Evolutionary conservation across 306 rosid species (phyloP).

Genomic region (Alnus rubra): DNA sequence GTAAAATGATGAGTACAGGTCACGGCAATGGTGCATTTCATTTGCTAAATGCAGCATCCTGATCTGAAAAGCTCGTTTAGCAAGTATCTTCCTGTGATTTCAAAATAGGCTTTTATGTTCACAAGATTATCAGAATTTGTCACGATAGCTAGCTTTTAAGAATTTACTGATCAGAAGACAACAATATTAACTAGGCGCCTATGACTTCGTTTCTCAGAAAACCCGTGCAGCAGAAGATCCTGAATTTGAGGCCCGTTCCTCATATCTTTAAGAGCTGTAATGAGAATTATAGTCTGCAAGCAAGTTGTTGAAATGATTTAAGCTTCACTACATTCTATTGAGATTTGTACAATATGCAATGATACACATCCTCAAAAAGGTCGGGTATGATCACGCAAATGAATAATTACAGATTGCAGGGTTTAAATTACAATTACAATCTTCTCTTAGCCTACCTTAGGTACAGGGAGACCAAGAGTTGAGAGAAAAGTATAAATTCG

Average conservation of each 20-base stretch:
- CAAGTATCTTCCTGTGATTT: not conserved
- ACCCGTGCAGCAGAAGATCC: too few species aligned
- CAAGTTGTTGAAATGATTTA: constrained; percentile 13
- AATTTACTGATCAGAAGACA: too few species aligned
- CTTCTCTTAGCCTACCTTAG: constrained; percentile 57
- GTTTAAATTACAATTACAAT: constrained; percentile 36
- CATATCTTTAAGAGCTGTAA: not conserved
- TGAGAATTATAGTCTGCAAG: not conserved
- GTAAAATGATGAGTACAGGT: not conserved
- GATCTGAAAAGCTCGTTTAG: not conserved
- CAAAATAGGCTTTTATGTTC: not conserved
- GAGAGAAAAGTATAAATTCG: constrained; percentile 83
- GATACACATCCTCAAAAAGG: constrained; percentile 55
- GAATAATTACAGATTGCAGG: constrained; percentile 77
- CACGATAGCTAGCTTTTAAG: too few species aligned
- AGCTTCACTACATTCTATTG: constrained; percentile 41
- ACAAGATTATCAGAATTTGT: not conserved
- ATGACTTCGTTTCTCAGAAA: too few species aligned
- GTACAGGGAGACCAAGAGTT: constrained; percentile 88
- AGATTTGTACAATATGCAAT: constrained; percentile 62
- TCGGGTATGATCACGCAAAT: constrained; percentile 58
- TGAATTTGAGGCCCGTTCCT: too few species aligned
- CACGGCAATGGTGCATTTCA: not conserved
- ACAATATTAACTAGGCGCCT: too few species aligned
- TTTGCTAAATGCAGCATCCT: not conserved